phyloP scores from a whole-genome alignment of 345 rosid genomes.

The Gossypium anomalum region DNA sequence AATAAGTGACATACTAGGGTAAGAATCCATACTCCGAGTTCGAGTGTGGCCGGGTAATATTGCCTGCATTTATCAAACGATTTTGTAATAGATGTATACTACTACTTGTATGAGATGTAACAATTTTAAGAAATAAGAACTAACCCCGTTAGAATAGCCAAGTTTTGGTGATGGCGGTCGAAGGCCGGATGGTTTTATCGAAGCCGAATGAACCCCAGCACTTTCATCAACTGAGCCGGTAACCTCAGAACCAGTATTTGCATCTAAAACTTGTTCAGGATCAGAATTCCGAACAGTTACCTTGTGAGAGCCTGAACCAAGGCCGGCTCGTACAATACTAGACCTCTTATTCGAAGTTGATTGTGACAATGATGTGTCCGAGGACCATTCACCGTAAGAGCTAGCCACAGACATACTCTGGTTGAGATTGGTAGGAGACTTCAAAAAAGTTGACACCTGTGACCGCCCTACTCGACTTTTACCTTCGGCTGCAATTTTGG shows the following conservation, averaged over 20 bases:
- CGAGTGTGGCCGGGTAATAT: constrained; percentile 43
- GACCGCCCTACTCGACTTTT: constrained; percentile 32
- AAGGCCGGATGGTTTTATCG: constrained; percentile 69
- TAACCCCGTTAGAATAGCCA: constrained; percentile 92
- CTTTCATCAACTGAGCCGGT: constrained; percentile 25
- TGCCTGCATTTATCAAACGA: constrained; percentile 38
- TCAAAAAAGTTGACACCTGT: constrained; percentile 36
- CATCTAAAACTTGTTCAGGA: constrained; percentile 28
- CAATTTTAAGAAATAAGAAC: constrained; percentile 30
- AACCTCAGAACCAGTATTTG: constrained; percentile 19
- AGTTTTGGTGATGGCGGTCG: constrained; percentile 88
- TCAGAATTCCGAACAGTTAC: constrained; percentile 16
- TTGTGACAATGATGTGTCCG: constrained; percentile 46
- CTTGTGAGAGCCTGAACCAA: constrained; percentile 30
- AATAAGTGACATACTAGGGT: constrained; percentile 11
- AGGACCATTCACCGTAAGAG: constrained; percentile 77
- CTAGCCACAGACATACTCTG: constrained; percentile 54
- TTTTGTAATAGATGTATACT: constrained; percentile 5
- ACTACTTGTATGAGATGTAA: constrained; percentile 9
- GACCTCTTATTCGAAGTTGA: constrained; percentile 48
- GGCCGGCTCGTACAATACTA: constrained; percentile 35
- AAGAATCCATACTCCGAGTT: constrained; percentile 34
- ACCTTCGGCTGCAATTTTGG: constrained; percentile 33
- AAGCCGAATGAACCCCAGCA: constrained; percentile 29
- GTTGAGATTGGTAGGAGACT: constrained; percentile 40